These are phyloP conservation scores for Fusarium sp. DNA, from an alignment of 2,329 filamentous ascomycete species.

Conservation along the genomic window DNA sequence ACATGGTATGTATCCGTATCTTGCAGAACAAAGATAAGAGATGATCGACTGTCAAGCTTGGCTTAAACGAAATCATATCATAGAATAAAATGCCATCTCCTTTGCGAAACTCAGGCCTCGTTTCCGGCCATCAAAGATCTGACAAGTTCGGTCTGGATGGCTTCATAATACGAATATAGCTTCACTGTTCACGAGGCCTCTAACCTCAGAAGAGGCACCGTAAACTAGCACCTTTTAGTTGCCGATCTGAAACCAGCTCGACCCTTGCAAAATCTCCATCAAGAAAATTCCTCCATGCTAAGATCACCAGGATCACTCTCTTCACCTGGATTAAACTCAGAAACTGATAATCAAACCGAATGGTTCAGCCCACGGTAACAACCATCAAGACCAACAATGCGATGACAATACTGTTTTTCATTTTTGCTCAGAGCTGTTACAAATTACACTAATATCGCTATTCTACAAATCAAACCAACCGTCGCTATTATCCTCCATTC, in stretches of 20 bases:
- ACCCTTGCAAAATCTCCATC: conserved; percentile 25
- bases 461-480: conserved; percentile 23
- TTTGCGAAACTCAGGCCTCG: not conserved
- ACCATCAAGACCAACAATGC: not conserved
- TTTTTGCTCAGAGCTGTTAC: conserved; percentile 20
- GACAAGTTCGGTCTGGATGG: not conserved
- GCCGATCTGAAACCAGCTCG: conserved; percentile 25
- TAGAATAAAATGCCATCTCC: not conserved
- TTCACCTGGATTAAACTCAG: not conserved
- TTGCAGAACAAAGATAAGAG: not conserved
- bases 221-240: not conserved
- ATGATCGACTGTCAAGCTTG: not conserved
- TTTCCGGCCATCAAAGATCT: not conserved
- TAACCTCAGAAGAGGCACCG: not conserved
- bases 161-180: not conserved
- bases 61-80: no score
- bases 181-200: not conserved
- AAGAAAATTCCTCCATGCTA: not conserved
- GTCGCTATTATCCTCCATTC: conserved; percentile 26
- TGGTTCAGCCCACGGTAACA: not conserved
- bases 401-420: conserved; percentile 1
- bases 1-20: not conserved
- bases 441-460: conserved; percentile 32
- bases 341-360: not conserved
- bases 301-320: conserved; percentile 2